These are phyloP conservation scores for Xanthoconium stramineum DNA, from an alignment of 768 basidiomycete genomes.

Conservation along the genomic window DNA sequence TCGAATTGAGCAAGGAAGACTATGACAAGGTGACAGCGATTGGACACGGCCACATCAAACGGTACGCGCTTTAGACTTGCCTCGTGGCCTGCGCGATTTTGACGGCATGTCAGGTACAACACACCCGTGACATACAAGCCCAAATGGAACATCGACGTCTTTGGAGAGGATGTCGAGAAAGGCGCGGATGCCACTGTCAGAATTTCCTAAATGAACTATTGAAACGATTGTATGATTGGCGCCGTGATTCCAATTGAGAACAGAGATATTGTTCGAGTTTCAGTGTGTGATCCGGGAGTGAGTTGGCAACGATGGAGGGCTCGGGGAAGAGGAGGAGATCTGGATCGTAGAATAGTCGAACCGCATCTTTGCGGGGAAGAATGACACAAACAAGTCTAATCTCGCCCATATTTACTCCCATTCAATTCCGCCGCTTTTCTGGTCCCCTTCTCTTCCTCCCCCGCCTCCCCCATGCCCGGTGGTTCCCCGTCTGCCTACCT, in stretches of 20 bases:
- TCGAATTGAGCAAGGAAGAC: slow-evolving; percentile 63
- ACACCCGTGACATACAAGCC: slow-evolving; percentile 58
- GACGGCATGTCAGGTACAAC: slow-evolving; percentile 40
- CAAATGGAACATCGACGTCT: slow-evolving; percentile 71
- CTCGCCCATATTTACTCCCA: background rate
- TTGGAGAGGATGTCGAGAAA: slow-evolving; percentile 59
- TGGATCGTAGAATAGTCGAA: background rate
- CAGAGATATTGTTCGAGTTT: background rate
- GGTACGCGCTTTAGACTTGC: slow-evolving; percentile 21
- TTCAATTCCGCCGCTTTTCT: background rate
- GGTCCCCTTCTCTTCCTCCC: background rate
- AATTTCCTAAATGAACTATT: slow-evolving; percentile 19
- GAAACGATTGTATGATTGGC: slow-evolving; percentile 4
- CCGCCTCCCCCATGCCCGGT: slow-evolving; percentile 53
- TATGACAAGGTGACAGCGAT: slow-evolving; percentile 49
- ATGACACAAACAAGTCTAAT: slow-evolving; percentile 11
- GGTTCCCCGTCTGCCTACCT: slow-evolving; percentile 74
- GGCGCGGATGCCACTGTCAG: slow-evolving; percentile 31
- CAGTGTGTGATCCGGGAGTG: background rate
- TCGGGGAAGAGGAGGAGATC: background rate
- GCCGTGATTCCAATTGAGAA: background rate
- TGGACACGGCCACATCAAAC: slow-evolving; percentile 36
- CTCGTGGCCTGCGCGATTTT: background rate
- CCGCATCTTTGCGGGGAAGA: slow-evolving; percentile 24
- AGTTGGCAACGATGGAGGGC: too few relatives aligned